Conservation (phyloP, 768 basidiomycete species). For the Russula brevipes region DNA sequence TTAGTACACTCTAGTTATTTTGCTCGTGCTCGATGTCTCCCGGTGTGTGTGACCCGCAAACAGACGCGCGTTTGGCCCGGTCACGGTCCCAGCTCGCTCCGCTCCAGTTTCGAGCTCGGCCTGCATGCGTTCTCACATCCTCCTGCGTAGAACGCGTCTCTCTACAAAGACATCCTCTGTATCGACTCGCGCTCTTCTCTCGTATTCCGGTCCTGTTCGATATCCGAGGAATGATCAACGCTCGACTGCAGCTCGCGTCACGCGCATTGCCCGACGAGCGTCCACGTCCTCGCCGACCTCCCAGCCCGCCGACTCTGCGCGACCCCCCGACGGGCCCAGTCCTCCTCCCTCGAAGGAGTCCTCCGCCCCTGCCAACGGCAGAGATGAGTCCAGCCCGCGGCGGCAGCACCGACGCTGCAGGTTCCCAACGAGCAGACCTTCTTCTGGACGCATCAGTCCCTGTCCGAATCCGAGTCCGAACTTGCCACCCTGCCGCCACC, state of each 20-base stretch:
- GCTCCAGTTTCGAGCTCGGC: background rate
- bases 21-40: background rate
- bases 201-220: conserved; percentile 30
- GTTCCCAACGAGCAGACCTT: conserved; percentile 52
- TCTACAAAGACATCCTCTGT: conserved; percentile 30
- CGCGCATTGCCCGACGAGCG: conserved; percentile 29
- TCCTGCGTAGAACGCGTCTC: conserved; percentile 35
- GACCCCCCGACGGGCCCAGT: conserved; percentile 15
- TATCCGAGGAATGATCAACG: conserved; percentile 33
- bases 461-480: conserved; percentile 30
- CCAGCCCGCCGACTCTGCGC: conserved; percentile 10
- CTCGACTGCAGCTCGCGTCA: conserved; percentile 20
- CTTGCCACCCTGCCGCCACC: conserved; percentile 53
- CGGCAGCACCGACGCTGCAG: conserved; percentile 38
- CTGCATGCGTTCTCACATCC: conserved; percentile 38
- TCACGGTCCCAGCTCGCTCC: background rate
- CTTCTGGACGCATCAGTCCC: conserved; percentile 54
- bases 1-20: conserved; percentile 9
- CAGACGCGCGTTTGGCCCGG: too few relatives aligned
- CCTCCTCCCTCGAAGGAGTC: conserved; percentile 1
- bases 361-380: conserved; percentile 19
- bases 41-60: background rate
- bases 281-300: conserved; percentile 35
- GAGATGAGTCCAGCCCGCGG: conserved; percentile 26
- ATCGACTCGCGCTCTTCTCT: conserved; percentile 30